These are phyloP conservation scores for Trebouxia gelatinosa DNA, from an alignment of 163 green algal species.

Conservation along the genomic window DNA sequence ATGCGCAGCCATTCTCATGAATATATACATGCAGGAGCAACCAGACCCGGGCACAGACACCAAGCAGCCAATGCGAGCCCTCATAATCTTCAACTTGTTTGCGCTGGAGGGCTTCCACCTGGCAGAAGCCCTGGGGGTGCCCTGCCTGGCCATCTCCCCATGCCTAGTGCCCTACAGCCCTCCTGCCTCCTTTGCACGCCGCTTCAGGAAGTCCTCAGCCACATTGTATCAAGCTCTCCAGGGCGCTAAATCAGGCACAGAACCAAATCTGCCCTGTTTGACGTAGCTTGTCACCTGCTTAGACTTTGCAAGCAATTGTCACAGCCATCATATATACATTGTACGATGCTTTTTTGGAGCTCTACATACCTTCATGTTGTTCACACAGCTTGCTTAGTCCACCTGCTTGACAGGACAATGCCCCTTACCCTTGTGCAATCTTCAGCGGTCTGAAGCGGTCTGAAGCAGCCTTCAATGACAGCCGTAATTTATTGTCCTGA, in stretches of 20 bases:
- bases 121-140: slow-evolving; percentile 58
- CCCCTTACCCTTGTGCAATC: no score
- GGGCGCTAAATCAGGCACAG: neutral
- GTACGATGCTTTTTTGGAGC: no score
- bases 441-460: no score
- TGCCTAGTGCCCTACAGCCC: slow-evolving; percentile 60
- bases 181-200: slow-evolving; percentile 46
- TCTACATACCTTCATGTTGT: no score
- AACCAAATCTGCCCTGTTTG: neutral
- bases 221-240: slow-evolving; percentile 40
- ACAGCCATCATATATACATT: no score
- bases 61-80: neutral
- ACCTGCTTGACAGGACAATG: no score
- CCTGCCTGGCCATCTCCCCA: slow-evolving; percentile 47
- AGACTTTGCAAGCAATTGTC: neutral
- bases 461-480: no score
- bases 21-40: no score
- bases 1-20: no score
- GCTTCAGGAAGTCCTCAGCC: slow-evolving; percentile 41
- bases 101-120: slow-evolving; percentile 67
- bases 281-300: neutral
- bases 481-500: no score
- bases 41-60: no score
- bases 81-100: slow-evolving; percentile 79
- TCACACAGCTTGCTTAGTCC: no score